Percentiles rank a stretch among this genome's conserved stretches.
These are phyloP conservation scores for Fusarium papillatum DNA, from an alignment of 2,329 filamentous ascomycete genomes.

Conservation along the genomic window DNA sequence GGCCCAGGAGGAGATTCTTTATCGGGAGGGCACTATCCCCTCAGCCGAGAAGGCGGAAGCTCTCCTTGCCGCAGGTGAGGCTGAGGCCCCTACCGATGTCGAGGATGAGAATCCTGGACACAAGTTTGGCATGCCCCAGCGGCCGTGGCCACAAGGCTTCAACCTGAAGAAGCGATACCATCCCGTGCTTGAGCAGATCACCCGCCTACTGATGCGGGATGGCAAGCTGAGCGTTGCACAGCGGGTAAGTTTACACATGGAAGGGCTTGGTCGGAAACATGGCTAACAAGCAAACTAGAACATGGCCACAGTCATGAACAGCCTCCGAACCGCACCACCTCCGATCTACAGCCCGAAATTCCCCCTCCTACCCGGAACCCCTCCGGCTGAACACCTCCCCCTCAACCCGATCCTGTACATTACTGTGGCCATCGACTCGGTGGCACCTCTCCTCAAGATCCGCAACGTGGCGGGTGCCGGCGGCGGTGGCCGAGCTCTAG, in stretches of 20 bases:
- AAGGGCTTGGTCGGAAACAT: not conserved
- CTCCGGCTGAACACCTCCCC: constrained; percentile 84
- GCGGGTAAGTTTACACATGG: constrained; percentile 68
- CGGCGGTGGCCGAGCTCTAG: constrained; percentile 88
- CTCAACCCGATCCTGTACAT: constrained; percentile 93
- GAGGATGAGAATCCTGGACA: constrained; percentile 65
- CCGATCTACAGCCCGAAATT: constrained; percentile 80
- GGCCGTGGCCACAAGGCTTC: constrained; percentile 72
- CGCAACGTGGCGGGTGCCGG: constrained; percentile 81
- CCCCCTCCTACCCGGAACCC: constrained; percentile 81
- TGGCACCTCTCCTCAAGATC: constrained; percentile 89
- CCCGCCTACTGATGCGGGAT: constrained; percentile 90
- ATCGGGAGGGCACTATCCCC: constrained; percentile 57
- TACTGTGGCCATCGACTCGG: constrained; percentile 90
- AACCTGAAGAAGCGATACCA: constrained; percentile 88
- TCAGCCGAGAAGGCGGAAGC: constrained; percentile 49
- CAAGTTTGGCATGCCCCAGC: constrained; percentile 81
- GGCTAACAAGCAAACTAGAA: constrained; percentile 67
- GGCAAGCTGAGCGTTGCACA: constrained; percentile 94
- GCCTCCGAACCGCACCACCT: constrained; percentile 86
- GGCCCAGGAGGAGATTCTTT: constrained; percentile 60
- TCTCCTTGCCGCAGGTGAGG: constrained; percentile 40
- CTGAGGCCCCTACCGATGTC: constrained; percentile 30
- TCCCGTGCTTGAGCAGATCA: constrained; percentile 87
- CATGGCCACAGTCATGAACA: constrained; percentile 85